Evolutionary conservation across 257 asterid genomes (phyloP), one percentile per base, ranked within the genome.

Genomic region (Plantago ovata): DNA sequence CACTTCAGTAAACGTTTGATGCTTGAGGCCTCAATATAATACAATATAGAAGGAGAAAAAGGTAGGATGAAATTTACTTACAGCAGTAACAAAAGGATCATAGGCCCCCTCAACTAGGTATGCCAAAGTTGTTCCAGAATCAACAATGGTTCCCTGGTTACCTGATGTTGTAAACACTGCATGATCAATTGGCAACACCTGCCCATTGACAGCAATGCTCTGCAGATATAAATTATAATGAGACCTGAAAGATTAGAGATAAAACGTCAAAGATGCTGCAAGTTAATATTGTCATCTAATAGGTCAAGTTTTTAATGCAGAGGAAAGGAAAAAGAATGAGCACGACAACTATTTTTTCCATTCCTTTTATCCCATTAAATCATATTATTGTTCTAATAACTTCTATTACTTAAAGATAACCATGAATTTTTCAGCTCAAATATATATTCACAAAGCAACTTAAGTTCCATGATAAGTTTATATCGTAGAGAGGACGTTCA

Each of bases 101-200:
- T 80, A 90, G 48, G 96, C 97, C 66, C 77, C 93, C 61, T 72
- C 79, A 21, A 82, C 94, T 58, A 90, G 94, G 76, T 86, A 90
- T 13, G 90, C 84, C 71, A 90, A 77, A 65, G 97, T 90, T 65
- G 97, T 90, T 64, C 95, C 95, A 56, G 95, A 85, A 78, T 82
- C 95, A 71, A 85, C 69, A 58, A 85, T 82, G 16, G 92, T 83
- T 58, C 95, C 91, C 62, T 72, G 77, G 69, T 58, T 74, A 62
- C 71, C 78, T 11, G 88, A 72, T 49, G 95, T 80, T 7, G 63
- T 67, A 80, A 85, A 85, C 55, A 76, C 86, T 57, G 68, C 70
- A 63, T 72, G 58, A 69, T 85, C 95, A 68, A 85, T 81, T 45
- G 82, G 79, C 61, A 85, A 61, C 45, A 70, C 13, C 69, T 75